Conservation (phyloP, 306 rosid genomes). For the Malus domestica region ASM211411v1 NC_041792.1:13563407-13563906, state of each 20-base stretch:
- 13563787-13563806: constrained; percentile 30
- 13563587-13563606: constrained; percentile 31
- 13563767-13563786: constrained; percentile 34
- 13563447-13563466: constrained; percentile 37
- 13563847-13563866: constrained; percentile 24
- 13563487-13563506: constrained; percentile 37
- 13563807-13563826: constrained; percentile 41
- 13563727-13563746: constrained; percentile 27
- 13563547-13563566: constrained; percentile 33
- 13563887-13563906: constrained; percentile 48
- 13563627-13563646: constrained; percentile 37
- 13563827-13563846: constrained; percentile 18
- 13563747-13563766: constrained; percentile 35
- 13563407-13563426: constrained; percentile 36
- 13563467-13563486: constrained; percentile 33
- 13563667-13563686: constrained; percentile 23
- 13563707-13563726: constrained; percentile 39
- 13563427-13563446: constrained; percentile 25
- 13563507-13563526: constrained; percentile 34
- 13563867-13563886: constrained; percentile 49
- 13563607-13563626: constrained; percentile 29
- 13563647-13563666: constrained; percentile 20
- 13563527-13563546: constrained; percentile 38
- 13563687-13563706: constrained; percentile 26
- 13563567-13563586: constrained; percentile 32